Evolutionary conservation across 2,329 filamentous ascomycete genomes (phyloP).

Genomic region (Fusarium kyushuense): DNA sequence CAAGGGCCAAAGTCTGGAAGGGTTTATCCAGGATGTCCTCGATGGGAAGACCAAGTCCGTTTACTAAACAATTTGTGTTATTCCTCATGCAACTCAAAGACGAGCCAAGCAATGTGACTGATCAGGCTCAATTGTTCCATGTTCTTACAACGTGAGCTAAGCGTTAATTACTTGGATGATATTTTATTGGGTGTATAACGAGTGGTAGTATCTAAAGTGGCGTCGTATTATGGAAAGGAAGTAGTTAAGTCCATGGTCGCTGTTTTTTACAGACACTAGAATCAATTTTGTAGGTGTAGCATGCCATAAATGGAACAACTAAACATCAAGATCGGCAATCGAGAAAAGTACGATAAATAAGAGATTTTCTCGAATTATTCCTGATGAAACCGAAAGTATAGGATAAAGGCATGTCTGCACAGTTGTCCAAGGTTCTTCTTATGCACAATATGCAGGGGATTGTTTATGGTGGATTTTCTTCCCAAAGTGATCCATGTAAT

Average conservation of each 20-base stretch:
- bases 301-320: not conserved
- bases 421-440: not conserved
- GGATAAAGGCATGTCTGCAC: not conserved
- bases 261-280: no score
- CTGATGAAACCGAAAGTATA: not conserved
- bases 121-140: not conserved
- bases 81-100: not conserved
- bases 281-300: not conserved
- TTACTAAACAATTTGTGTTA: not conserved
- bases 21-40: not conserved
- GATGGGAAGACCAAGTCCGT: slow-evolving; percentile 2
- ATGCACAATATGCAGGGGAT: not conserved
- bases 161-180: not conserved
- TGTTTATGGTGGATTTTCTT: not conserved
- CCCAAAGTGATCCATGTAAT: not conserved
- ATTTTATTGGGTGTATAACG: not conserved
- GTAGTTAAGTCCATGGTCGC: no score
- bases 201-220: not conserved
- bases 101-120: not conserved
- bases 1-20: slow-evolving; percentile 3
- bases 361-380: not conserved
- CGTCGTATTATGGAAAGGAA: not conserved
- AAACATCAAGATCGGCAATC: not conserved
- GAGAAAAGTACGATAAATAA: no score
- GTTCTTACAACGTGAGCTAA: not conserved